Evolutionary conservation across 371 early-diverging fungal genomes (phyloP).

Genomic region (Apophysomyces sp.): DNA sequence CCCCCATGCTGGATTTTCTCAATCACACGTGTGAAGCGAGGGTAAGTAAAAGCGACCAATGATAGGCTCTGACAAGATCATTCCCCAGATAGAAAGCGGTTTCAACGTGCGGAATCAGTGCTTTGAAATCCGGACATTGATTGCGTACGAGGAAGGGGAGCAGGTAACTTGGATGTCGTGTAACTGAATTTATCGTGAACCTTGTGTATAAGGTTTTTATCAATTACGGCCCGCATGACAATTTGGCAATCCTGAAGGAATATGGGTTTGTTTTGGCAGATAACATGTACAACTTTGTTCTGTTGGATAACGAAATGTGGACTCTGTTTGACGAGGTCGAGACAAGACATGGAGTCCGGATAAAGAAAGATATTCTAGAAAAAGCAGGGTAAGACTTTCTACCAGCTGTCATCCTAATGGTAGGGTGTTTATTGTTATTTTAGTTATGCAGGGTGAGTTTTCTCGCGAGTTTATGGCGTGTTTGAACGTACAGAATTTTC

Average conservation of each 20-base stretch:
- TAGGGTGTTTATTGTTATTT: neutral
- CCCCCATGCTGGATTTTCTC: slow-evolving; percentile 63
- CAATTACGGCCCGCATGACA: slow-evolving; percentile 63
- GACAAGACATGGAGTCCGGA: slow-evolving; percentile 25
- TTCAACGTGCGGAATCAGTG: slow-evolving; percentile 49
- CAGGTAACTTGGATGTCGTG: slow-evolving; percentile 27
- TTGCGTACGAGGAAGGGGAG: slow-evolving; percentile 55
- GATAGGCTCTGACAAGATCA: neutral
- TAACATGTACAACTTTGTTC: slow-evolving; percentile 53
- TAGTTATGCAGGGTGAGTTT: slow-evolving; percentile 26
- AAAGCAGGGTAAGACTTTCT: slow-evolving; percentile 43
- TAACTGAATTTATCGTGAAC: neutral
- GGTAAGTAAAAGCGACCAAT: slow-evolving; percentile 13
- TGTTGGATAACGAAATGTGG: slow-evolving; percentile 51
- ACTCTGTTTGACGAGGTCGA: slow-evolving; percentile 39
- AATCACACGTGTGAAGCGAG: slow-evolving; percentile 61
- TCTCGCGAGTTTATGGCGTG: no score
- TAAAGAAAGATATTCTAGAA: slow-evolving; percentile 48
- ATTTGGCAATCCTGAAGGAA: slow-evolving; percentile 57
- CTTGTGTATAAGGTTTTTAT: slow-evolving; percentile 39
- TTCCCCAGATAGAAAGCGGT: slow-evolving; percentile 49
- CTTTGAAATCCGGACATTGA: slow-evolving; percentile 57
- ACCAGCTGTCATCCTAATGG: neutral
- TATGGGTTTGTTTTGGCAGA: slow-evolving; percentile 57
- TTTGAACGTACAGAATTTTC: neutral